A percentile compares a stretch with the other conserved stretches of the same genome.
Evolutionary conservation across 768 basidiomycete species (phyloP).

Genomic region (Leccinum pellstonianum): DNA sequence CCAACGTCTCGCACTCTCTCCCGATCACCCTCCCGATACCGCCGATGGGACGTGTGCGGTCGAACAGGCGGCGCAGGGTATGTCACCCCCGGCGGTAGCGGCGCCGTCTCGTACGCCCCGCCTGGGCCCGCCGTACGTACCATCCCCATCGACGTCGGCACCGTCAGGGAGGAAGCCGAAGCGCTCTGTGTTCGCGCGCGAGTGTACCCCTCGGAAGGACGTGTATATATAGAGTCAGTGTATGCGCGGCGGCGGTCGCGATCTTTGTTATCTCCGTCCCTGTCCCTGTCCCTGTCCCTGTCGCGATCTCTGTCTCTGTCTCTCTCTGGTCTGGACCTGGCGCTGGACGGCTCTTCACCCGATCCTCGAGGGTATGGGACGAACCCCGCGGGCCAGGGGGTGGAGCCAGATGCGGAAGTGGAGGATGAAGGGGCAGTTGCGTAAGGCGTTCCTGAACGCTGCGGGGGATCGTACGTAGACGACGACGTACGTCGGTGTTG

Average conservation of each 20-base stretch:
- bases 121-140: neutral
- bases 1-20: neutral
- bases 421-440: neutral
- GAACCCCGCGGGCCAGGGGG: conserved; percentile 22
- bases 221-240: neutral
- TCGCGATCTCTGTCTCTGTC: neutral
- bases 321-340: neutral
- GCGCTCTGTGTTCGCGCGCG: conserved; percentile 17
- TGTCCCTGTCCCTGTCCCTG: neutral
- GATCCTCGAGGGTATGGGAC: conserved; percentile 11
- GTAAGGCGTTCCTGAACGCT: conserved; percentile 16
- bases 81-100: conserved; percentile 26
- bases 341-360: neutral
- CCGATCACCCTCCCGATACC: neutral
- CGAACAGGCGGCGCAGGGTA: conserved; percentile 30
- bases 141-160: neutral
- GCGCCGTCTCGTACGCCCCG: conserved; percentile 24
- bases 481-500: neutral
- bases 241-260: conserved; percentile 4
- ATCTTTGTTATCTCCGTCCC: neutral
- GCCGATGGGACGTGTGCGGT: conserved; percentile 25
- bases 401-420: neutral
- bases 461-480: neutral
- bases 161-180: conserved; percentile 2
- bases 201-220: conserved; percentile 1